phyloP scores from a whole-genome alignment of 2,329 filamentous ascomycete species.

The Claviceps quebecensis region DNA sequence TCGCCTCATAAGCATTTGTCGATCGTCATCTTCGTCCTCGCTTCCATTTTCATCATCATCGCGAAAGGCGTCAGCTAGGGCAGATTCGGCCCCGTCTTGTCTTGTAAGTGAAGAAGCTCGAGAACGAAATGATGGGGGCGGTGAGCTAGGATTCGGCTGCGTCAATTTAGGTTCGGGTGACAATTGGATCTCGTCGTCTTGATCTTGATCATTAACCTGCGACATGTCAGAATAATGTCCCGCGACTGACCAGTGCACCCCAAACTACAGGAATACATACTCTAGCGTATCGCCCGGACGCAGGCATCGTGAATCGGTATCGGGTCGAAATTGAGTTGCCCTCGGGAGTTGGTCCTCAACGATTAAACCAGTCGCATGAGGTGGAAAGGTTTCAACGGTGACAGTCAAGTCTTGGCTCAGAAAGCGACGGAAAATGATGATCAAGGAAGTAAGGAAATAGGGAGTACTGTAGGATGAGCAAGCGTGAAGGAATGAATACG shows the following conservation, averaged over 20 bases:
- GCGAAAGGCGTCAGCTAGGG: constrained; percentile 88
- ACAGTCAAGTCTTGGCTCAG: neutral
- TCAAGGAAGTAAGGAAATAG: neutral
- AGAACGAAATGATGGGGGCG: constrained; percentile 79
- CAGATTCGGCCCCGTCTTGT: constrained; percentile 47
- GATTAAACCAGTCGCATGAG: neutral
- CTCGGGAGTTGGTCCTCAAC: neutral
- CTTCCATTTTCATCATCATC: constrained; percentile 70
- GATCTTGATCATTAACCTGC: constrained; percentile 45
- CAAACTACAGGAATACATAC: constrained; percentile 23
- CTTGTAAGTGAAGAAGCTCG: constrained; percentile 48
- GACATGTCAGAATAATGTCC: neutral
- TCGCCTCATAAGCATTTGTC: constrained; percentile 72
- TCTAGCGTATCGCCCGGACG: constrained; percentile 35
- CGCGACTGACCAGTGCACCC: too few relatives aligned
- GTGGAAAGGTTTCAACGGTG: neutral
- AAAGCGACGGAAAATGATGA: neutral
- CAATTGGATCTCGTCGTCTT: constrained; percentile 26
- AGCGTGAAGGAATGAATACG: neutral
- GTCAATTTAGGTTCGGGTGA: constrained; percentile 15
- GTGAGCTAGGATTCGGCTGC: constrained; percentile 39
- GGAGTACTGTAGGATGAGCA: neutral
- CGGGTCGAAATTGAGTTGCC: neutral
- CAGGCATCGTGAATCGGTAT: constrained; percentile 29
- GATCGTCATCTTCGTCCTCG: constrained; percentile 62